phyloP scores from a whole-genome alignment of 2,329 filamentous ascomycete species.

The Trichoderma arundinaceum region DNA sequence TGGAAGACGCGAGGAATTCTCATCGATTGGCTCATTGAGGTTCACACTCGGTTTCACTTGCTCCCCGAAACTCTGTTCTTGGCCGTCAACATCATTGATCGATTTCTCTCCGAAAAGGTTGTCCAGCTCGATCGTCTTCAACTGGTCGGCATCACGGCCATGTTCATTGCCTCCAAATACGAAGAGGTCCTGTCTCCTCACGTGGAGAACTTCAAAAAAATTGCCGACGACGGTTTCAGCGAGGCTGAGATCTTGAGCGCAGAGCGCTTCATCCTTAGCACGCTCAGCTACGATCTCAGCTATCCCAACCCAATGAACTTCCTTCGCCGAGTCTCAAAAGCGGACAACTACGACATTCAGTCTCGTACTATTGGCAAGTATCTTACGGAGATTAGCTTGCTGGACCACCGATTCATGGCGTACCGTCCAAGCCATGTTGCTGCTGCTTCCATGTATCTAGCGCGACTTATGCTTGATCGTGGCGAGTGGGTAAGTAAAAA shows the following conservation, averaged over 20 bases:
- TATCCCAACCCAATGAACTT: slow-evolving; percentile 99
- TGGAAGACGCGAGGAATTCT: slow-evolving; percentile 99
- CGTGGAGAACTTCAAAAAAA: slow-evolving; percentile 94
- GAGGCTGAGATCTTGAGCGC: slow-evolving; percentile 95
- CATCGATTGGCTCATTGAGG: slow-evolving; percentile 97
- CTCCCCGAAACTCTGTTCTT: slow-evolving; percentile 96
- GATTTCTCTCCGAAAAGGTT: slow-evolving; percentile 93
- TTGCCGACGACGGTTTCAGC: slow-evolving; percentile 94
- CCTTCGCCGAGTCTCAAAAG: slow-evolving; percentile 96
- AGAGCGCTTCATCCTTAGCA: slow-evolving; percentile 91
- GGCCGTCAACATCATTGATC: slow-evolving; percentile 96
- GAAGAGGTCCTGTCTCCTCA: slow-evolving; percentile 97
- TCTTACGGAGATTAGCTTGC: slow-evolving; percentile 92
- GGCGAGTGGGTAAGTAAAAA: slow-evolving; percentile 79
- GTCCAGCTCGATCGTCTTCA: slow-evolving; percentile 96
- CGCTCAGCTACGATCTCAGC: slow-evolving; percentile 94
- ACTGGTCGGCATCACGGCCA: slow-evolving; percentile 94
- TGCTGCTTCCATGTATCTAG: slow-evolving; percentile 92
- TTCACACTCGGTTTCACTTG: slow-evolving; percentile 94
- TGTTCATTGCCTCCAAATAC: slow-evolving; percentile 99
- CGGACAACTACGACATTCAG: slow-evolving; percentile 98
- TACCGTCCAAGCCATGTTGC: slow-evolving; percentile 90
- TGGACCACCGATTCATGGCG: slow-evolving; percentile 92
- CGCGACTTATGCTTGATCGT: slow-evolving; percentile 86
- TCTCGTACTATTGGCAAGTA: slow-evolving; percentile 98